Evolutionary conservation across 169 alveolate genomes (phyloP).

Genomic region (Eimeria sp.): DNA sequence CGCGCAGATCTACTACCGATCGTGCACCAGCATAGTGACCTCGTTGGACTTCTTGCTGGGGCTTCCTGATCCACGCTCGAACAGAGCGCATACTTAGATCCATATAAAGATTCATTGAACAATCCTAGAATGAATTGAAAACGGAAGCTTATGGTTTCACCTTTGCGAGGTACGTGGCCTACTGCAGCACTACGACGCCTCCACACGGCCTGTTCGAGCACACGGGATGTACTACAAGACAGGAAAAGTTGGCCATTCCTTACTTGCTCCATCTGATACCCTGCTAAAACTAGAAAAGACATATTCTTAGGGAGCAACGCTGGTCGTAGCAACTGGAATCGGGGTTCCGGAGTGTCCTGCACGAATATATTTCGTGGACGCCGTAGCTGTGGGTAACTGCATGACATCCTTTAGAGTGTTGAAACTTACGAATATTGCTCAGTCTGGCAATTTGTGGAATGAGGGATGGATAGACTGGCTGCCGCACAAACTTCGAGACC

Average conservation of each 20-base stretch:
- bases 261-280: background rate
- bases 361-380: background rate
- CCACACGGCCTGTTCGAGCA: background rate
- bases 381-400: background rate
- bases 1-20: slow-evolving; percentile 9
- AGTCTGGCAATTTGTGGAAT: background rate
- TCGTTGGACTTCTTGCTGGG: slow-evolving; percentile 42
- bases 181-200: background rate
- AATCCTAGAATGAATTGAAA: background rate
- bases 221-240: background rate
- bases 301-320: background rate
- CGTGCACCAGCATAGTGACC: slow-evolving; percentile 70
- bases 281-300: background rate
- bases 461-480: background rate
- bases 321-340: background rate
- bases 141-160: background rate
- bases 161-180: background rate
- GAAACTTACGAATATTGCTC: background rate
- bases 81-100: background rate
- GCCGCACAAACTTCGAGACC: background rate
- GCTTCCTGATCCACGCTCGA: slow-evolving; percentile 27
- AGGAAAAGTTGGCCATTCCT: background rate
- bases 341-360: background rate
- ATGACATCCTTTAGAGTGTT: background rate
- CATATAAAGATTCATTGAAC: background rate